A percentile compares a stretch with the other conserved stretches of the same genome.
phyloP scores from a whole-genome alignment of 2,329 filamentous ascomycete genomes.

The Ophiostoma populinum region DNA sequence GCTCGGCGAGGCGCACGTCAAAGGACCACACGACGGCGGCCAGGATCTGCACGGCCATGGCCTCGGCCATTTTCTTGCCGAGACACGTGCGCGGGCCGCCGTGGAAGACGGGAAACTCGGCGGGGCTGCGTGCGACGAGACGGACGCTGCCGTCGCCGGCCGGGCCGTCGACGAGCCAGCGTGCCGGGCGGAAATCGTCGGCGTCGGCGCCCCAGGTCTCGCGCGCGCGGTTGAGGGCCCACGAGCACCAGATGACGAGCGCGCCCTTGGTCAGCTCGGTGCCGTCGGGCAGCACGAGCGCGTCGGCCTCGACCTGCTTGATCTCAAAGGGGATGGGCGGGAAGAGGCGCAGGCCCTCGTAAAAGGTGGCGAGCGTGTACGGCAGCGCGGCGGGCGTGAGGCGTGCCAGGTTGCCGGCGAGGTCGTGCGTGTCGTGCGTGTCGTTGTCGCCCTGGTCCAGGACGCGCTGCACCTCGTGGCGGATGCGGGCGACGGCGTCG shows the following conservation, averaged over 20 bases:
- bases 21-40: slow-evolving; percentile 30
- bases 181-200: slow-evolving; percentile 35
- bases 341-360: slow-evolving; percentile 43
- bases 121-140: slow-evolving; percentile 27
- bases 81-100: slow-evolving; percentile 43
- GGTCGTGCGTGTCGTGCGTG: slow-evolving; percentile 2
- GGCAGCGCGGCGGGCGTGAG: slow-evolving; percentile 29
- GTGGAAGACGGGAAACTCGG: slow-evolving; percentile 48
- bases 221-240: slow-evolving; percentile 43
- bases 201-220: slow-evolving; percentile 40
- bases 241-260: slow-evolving; percentile 45
- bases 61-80: slow-evolving; percentile 47
- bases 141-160: slow-evolving; percentile 11
- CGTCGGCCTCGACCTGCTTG: slow-evolving; percentile 35
- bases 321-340: slow-evolving; percentile 51
- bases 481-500: slow-evolving; percentile 21
- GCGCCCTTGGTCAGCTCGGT: slow-evolving; percentile 36
- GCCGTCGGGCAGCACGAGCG: slow-evolving; percentile 36
- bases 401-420: slow-evolving; percentile 15
- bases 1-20: slow-evolving; percentile 25
- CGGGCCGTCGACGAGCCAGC: slow-evolving; percentile 27
- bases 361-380: slow-evolving; percentile 43
- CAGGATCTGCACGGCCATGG: slow-evolving; percentile 38
- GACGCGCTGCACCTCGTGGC: slow-evolving; percentile 22
- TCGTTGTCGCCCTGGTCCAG: slow-evolving; percentile 9